phyloP scores from a whole-genome alignment of 768 basidiomycete genomes.

The Neoboletus subvelutipes region DNA sequence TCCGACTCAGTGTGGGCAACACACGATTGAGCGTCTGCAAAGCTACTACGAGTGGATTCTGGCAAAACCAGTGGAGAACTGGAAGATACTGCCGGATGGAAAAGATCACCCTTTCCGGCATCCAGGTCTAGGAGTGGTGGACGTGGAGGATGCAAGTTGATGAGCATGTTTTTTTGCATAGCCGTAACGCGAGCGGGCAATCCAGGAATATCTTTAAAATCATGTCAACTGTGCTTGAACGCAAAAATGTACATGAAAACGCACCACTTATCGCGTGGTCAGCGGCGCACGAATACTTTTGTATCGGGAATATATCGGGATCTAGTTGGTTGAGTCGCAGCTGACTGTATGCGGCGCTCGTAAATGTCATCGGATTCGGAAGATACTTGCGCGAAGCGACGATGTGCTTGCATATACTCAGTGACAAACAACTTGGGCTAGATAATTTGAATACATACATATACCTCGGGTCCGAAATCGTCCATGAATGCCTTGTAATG shows the following conservation, averaged over 20 bases:
- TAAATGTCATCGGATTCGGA: constrained; percentile 70
- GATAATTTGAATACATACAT: constrained; percentile 46
- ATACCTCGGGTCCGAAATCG: constrained; percentile 54
- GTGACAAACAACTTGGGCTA: background rate
- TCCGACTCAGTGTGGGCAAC: background rate
- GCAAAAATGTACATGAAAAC: constrained; percentile 2
- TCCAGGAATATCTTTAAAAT: constrained; percentile 34
- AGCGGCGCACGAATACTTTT: constrained; percentile 48
- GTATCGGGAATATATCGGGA: constrained; percentile 67
- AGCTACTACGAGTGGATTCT: constrained; percentile 36
- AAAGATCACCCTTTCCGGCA: constrained; percentile 30
- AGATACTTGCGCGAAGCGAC: constrained; percentile 64
- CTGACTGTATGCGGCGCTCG: constrained; percentile 68
- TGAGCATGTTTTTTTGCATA: constrained; percentile 42
- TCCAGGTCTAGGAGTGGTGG: constrained; percentile 38
- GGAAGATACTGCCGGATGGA: constrained; percentile 27
- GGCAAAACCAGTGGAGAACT: constrained; percentile 20
- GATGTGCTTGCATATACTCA: constrained; percentile 56
- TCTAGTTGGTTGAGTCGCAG: constrained; percentile 74
- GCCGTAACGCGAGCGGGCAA: constrained; percentile 47
- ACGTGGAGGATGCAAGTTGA: constrained; percentile 48
- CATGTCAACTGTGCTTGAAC: background rate
- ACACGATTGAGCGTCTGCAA: constrained; percentile 36
- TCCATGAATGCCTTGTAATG: constrained; percentile 74
- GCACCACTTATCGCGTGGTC: constrained; percentile 38